Evolutionary conservation across 2,329 filamentous ascomycete species (phyloP), one percentile per base, ranked within the genome.

Genomic region (Tolypocladium cylindrosporum): DNA sequence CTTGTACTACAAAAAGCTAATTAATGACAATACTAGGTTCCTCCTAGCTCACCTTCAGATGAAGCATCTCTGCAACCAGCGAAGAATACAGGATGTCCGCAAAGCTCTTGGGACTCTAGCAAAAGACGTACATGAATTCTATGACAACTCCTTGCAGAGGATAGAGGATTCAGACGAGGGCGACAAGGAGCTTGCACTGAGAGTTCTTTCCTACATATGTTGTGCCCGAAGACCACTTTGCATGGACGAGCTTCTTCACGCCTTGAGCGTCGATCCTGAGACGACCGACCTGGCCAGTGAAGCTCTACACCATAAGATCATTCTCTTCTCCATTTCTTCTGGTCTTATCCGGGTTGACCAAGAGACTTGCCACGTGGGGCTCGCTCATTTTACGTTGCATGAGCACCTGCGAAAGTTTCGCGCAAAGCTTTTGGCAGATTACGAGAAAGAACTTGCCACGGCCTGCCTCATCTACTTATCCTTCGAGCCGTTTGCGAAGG

Each of bases 171-270:
- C 37, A 34, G n/a, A 56, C 14, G 55, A 57, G 13, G 50, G 55
- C 13, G 55, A 59, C 51, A 57, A 31, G 27, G 31, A 53, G 4
- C 41, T 61, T 24, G 55, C 59, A 36, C 39, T 51, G 36, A 54
- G 54, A 31, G 55, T 56, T 24, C 51, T 61, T 19, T 58, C 59
- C 1, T 59, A 27, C 42, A 37, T 59, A 41, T 61, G 57, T 45
- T 61, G 53, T 31, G 59, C 59, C 43, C 56, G 56, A 54, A 59
- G 55, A 37, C 59, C 59, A 21, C 55, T 61, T 10, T 56, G 37
- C 37, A 52, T 37, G n/a, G 55, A 61, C n/a, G 59, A 61, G 57
- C 55, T 61, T 27, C n/a, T 61, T 31, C 59, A 61, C 54, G 55
- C 57, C 37, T 55, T 61, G 43, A 59, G 59, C 42, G 42, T 59